Evolutionary conservation across 75 land plant genomes (phyloP).

Genomic region (Selaginella moellendorffii): DNA sequence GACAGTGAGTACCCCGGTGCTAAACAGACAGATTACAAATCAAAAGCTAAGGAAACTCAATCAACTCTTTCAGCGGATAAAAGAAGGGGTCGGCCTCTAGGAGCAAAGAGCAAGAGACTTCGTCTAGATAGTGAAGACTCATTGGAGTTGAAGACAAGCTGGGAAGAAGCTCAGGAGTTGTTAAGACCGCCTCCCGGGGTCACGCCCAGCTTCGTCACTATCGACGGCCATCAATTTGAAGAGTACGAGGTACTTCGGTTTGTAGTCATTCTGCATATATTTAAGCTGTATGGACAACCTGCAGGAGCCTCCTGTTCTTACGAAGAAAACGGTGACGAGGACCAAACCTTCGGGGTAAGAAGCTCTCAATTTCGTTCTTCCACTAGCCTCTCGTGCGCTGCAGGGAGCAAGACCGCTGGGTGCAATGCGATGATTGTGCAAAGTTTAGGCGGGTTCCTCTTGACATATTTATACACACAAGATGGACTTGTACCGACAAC

Average conservation of each 20-base stretch:
- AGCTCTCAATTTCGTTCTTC: neutral
- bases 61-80: neutral
- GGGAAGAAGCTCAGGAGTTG: conserved; percentile 87
- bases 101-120: conserved; percentile 58
- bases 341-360: conserved; percentile 47
- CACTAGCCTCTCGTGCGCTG: conserved; percentile 1
- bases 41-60: neutral
- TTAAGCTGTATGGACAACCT: too few species aligned
- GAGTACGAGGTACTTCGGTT: conserved; percentile 66
- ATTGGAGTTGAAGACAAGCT: conserved; percentile 54
- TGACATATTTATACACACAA: conserved; percentile 39
- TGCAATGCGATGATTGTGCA: conserved; percentile 63
- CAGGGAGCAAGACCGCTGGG: conserved; percentile 65
- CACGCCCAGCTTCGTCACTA: conserved; percentile 36
- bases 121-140: conserved; percentile 61
- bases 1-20: neutral
- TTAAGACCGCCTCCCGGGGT: conserved; percentile 50
- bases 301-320: conserved; percentile 81
- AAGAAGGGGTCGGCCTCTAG: conserved; percentile 44
- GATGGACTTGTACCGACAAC: conserved; percentile 54
- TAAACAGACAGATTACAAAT: neutral
- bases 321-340: conserved; percentile 48
- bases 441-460: conserved; percentile 59
- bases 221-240: conserved; percentile 90
- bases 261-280: too few species aligned